Base-by-base conservation (phyloP, 2,329 filamentous ascomycete genomes). In the Cladorrhinum sp. region DNA sequence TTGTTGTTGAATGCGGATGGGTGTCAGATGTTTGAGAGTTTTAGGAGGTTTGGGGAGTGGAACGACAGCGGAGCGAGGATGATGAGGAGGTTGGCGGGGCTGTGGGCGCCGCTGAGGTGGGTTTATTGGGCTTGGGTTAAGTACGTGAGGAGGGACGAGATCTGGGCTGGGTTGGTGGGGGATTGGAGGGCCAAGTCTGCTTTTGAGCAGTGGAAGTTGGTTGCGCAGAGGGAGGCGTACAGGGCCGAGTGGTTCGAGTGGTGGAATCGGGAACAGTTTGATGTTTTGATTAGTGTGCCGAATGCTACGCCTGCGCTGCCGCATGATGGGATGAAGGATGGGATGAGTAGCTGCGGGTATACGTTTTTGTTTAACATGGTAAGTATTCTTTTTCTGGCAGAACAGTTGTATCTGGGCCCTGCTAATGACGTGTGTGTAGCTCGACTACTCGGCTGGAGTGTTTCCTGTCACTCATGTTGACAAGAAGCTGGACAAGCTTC, bases 311-410 rank as follows among this genome's bases (percentile, higher is more conserved):
- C 93, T 1, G 93, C 93, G 0, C 85, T 96, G 2, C 92, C 92
- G 0, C 92, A 96, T 72, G 85, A 87, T 52, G 92, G 86, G 0
- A 97, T 96, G 92, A 85, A 86, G 66, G 87, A 94, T 68, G 91
- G 91, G 2, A 86, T 95, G 50, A 90, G 89, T 64, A 91, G 88
- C 66, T 97, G 93, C 69, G 92, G 92, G 1, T 97, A 98, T 71
- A 97, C 93, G 0, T 96, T 97, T 72, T 76, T 96, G 59, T 98
- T 95, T 78, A 97, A 97, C 69, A 66, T 97, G 70, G 88, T 90
- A 77, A 75, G 85, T 77, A 6, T 16, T 42, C 3, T 8, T 33
- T 23, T 57, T 9, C 16, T 48, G 30, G 33, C 4, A 3, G 12
- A 36, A 16, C 16, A 42, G 18, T 36, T 60, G 30, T 2, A 46